Evolutionary conservation across 2,329 filamentous ascomycete species (phyloP), one percentile per base, ranked within the genome.

Genomic region (Xylariaceae sp.): DNA sequence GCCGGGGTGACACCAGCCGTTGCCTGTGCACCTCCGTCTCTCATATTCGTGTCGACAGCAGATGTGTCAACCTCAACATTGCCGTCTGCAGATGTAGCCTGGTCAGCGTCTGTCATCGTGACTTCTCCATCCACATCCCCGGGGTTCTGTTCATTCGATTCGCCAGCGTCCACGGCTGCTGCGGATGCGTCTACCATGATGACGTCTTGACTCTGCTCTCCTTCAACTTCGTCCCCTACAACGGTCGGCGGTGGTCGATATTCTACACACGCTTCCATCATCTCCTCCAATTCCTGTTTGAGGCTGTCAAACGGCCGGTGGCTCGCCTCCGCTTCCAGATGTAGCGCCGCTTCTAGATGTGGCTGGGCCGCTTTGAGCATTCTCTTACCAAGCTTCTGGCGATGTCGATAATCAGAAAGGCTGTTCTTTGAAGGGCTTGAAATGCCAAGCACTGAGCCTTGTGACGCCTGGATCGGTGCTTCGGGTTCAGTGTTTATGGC

Each of bases 331-430:
- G 88, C 85, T 70, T 97, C 92, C 52, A 89, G 88, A 51, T 80
- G 81, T 46, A 91, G 73, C 0, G 90, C 90, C 52, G 82, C 79
- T 68, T 96, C 88, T 2, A 96, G 76, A 44, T 84, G 79, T 11
- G 88, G 84, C 68, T 95, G 89, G 34, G 95, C 80, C 1, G 85
- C 83, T 69, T 90, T 95, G 61, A 95, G 80, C 58, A 96, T 95
- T 30, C 91, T 84, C 71, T 95, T 96, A 29, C 88, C 90, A n/a
- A 95, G 75, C 63, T 87, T 88, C 65, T 89, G 88, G 58, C 88
- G 84, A 62, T 95, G 88, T 55, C 89, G 88, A 57, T 90, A 83
- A 64, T 95, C 90, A 56, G 72, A 75, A 70, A 73, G 84, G 65
- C 69, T 77, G 65, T 71, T 74, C 71, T 74, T 84, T 60, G 60